A percentile compares a stretch with the other conserved stretches of the same genome.
Evolutionary conservation across 1,284 basidiomycete genomes (phyloP).

Genomic region (Xerocomus nothofagi): DNA sequence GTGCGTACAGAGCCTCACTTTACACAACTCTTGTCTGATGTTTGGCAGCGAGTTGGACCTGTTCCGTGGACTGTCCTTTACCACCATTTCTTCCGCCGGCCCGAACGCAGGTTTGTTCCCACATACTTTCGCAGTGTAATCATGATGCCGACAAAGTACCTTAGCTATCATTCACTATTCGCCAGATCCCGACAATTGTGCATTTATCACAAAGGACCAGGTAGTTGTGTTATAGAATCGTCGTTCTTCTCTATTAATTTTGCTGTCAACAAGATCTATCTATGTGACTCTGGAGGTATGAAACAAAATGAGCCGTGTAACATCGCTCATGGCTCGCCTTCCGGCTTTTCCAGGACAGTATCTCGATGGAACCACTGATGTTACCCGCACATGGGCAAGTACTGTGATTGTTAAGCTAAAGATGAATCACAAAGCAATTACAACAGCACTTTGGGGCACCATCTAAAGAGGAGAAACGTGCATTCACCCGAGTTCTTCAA

Average conservation of each 20-base stretch:
- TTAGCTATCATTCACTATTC: slow-evolving; percentile 92
- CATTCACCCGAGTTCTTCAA: slow-evolving; percentile 93
- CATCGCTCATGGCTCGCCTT: not conserved
- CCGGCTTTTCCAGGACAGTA: slow-evolving; percentile 65
- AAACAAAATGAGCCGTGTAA: not conserved
- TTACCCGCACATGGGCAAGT: slow-evolving; percentile 82
- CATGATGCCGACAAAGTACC: not conserved
- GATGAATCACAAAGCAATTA: slow-evolving; percentile 1
- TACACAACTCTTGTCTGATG: slow-evolving; percentile 6
- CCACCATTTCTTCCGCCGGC: slow-evolving; percentile 90
- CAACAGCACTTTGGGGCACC: slow-evolving; percentile 87
- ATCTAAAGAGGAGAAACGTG: slow-evolving; percentile 77
- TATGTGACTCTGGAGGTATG: slow-evolving; percentile 91
- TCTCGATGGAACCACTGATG: slow-evolving; percentile 93
- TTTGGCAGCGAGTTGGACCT: slow-evolving; percentile 60
- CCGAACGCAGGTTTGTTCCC: slow-evolving; percentile 72
- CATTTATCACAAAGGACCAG: slow-evolving; percentile 74
- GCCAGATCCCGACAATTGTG: slow-evolving; percentile 75
- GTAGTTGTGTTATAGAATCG: slow-evolving; percentile 35
- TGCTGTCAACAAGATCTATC: slow-evolving; percentile 63
- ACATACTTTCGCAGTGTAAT: not conserved
- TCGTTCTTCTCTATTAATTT: slow-evolving; percentile 4
- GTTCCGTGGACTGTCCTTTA: slow-evolving; percentile 89
- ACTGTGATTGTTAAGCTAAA: not conserved
- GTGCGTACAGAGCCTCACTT: slow-evolving; percentile 44